Conservation (phyloP, 78 protist species). For the Reticulomyxa filosa region DNA sequence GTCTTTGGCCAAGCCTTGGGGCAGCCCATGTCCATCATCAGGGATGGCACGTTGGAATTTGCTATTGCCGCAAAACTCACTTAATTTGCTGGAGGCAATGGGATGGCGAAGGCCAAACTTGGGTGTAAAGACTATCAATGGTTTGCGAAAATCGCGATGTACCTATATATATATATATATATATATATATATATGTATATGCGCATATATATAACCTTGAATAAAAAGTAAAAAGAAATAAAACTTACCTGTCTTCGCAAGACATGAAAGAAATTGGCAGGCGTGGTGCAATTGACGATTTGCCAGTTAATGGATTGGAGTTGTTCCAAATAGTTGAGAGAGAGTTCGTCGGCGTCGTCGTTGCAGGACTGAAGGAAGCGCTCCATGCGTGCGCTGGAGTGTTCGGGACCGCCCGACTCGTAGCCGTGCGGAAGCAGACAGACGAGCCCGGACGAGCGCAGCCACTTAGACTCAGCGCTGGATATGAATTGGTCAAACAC, state of each 20-base stretch:
- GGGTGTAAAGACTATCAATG: constrained; percentile 60
- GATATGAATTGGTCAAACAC: constrained; percentile 77
- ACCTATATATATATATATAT: too few relatives aligned
- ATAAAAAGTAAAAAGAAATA: too few relatives aligned
- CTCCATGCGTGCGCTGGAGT: constrained; percentile 71
- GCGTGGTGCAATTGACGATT: constrained; percentile 53
- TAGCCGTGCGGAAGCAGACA: neutral
- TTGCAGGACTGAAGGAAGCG: constrained; percentile 48
- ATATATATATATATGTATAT: too few relatives aligned
- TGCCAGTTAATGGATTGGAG: neutral
- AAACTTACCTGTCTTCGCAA: constrained; percentile 41
- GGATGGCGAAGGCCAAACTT: constrained; percentile 51
- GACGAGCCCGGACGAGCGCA: neutral
- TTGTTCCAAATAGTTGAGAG: neutral
- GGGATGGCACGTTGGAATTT: constrained; percentile 38
- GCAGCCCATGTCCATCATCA: neutral
- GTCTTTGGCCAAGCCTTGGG: neutral
- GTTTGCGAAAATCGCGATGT: constrained; percentile 75
- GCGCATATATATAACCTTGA: too few relatives aligned
- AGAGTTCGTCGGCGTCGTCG: constrained; percentile 8
- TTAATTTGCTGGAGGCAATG: constrained; percentile 18
- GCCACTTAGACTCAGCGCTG: constrained; percentile 49
- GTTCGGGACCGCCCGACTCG: constrained; percentile 96
- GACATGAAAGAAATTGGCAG: constrained; percentile 89
- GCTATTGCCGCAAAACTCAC: constrained; percentile 35